Base-by-base conservation (phyloP, 78 protist genomes). In the Neovahlkampfia damariscottae region DNA sequence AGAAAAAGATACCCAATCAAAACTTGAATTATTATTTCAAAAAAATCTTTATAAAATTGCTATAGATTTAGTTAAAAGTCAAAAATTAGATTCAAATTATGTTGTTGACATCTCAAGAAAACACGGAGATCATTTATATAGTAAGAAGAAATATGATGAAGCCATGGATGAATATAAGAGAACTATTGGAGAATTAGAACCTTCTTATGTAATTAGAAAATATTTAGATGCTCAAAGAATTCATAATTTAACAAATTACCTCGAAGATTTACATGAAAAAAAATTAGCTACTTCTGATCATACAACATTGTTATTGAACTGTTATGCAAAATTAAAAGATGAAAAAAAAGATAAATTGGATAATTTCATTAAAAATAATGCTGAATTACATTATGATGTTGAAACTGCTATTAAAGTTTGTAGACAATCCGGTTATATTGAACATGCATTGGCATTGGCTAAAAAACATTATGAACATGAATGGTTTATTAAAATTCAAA, bases 111-210 rank as follows among this genome's bases (percentile, higher is more conserved):
- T 94, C 74, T 88, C 70, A 70, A 67, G 88, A 27, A 79, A 82
- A 58, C 92, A 84, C 74, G 98, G 97, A n/a, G 97, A 95, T 67
- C 90, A 92, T 38, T 78, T 91, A 32, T 94, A 93, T 82, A 27
- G 41, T 40, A 81, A 87, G 41, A 84, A 88, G 8, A 94, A 93
- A 74, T 93, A 39, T 38, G 90, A 86, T 32, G 88, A 85, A 5
- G 99, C 97, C 50, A 92, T 94, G 27, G 38, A 40, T 1, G 96
- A 96, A 89, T 96, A 94, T 58, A 66, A 89, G 0, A 70, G 73
- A 6, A 94, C 99, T n/a, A 91, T 96, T 10, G 98, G 98, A 0
- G 10, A 37, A 1, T 83, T 94, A 68, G 99, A 96, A 73, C 99
- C 99, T 30, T 86, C 93, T 7, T 94, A 96, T 69, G 98, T 96